Evolutionary conservation across 2,329 filamentous ascomycete species (phyloP).

Genomic region (Claviceps monticola): DNA sequence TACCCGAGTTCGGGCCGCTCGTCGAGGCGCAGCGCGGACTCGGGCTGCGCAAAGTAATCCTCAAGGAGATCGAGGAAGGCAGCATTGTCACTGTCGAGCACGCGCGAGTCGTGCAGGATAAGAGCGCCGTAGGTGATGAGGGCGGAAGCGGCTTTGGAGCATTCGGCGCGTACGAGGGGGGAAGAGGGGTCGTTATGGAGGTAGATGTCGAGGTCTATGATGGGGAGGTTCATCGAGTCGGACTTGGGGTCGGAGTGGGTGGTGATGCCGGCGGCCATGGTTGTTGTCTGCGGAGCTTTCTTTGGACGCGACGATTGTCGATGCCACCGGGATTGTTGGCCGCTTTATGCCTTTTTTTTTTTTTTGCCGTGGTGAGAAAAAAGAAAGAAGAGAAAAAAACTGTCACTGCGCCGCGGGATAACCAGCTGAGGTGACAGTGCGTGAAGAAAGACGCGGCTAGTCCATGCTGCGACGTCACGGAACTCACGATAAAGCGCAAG

Average conservation of each 20-base stretch:
- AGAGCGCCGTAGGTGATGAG: slow-evolving; percentile 47
- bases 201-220: slow-evolving; percentile 46
- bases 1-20: slow-evolving; percentile 45
- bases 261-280: not conserved
- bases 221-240: slow-evolving; percentile 40
- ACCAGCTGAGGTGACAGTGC: no score
- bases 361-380: no score
- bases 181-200: slow-evolving; percentile 29
- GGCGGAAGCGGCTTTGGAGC: slow-evolving; percentile 37
- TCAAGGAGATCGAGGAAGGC: slow-evolving; percentile 48
- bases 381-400: no score
- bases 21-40: slow-evolving; percentile 30
- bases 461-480: no score
- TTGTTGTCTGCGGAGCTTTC: not conserved
- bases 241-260: slow-evolving; percentile 4
- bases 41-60: slow-evolving; percentile 48
- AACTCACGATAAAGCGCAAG: not conserved
- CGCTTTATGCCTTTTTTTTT: no score
- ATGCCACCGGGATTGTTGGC: no score
- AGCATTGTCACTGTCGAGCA: slow-evolving; percentile 43
- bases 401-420: no score
- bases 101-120: slow-evolving; percentile 45
- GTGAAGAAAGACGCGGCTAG: no score
- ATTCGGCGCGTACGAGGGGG: slow-evolving; percentile 34
- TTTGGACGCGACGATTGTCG: not conserved